Evolutionary conservation across 1,139 yeast genomes (phyloP).

Genomic region (Protomyces gravidus): DNA sequence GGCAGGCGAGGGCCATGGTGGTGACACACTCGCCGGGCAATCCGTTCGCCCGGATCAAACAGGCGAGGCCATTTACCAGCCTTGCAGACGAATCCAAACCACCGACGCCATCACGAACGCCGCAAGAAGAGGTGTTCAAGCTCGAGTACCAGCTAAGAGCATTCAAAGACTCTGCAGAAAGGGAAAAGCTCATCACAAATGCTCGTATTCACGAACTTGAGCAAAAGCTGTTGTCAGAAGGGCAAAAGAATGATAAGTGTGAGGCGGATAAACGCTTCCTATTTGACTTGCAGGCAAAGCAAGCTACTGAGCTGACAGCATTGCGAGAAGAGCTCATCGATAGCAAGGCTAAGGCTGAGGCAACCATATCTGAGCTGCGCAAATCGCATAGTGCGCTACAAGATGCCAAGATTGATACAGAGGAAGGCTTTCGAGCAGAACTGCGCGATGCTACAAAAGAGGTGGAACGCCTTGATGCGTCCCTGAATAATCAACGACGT

Average conservation of each 20-base stretch:
- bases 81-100: not conserved
- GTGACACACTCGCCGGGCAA: conserved; percentile 27
- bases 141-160: conserved; percentile 11
- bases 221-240: conserved; percentile 8
- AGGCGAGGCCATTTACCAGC: conserved; percentile 2
- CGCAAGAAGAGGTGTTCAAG: not conserved
- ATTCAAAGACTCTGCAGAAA: conserved; percentile 4
- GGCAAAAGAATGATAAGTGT: conserved; percentile 35
- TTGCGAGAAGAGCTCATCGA: conserved; percentile 38
- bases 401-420: conserved; percentile 32
- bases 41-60: conserved; percentile 16
- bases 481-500: conserved; percentile 32
- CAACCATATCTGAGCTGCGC: conserved; percentile 31
- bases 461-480: conserved; percentile 32
- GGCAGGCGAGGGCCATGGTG: not conserved
- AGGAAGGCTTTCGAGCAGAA: conserved; percentile 31
- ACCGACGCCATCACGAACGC: not conserved
- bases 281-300: conserved; percentile 44
- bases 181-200: conserved; percentile 10
- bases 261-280: conserved; percentile 46
- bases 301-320: conserved; percentile 39
- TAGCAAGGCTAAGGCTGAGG: conserved; percentile 37
- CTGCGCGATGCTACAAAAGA: conserved; percentile 30
- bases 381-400: conserved; percentile 32
- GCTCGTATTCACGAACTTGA: conserved; percentile 20